Conservation (phyloP, 352 stramenopile species). For the Globisporangium megalacanthum region DNA sequence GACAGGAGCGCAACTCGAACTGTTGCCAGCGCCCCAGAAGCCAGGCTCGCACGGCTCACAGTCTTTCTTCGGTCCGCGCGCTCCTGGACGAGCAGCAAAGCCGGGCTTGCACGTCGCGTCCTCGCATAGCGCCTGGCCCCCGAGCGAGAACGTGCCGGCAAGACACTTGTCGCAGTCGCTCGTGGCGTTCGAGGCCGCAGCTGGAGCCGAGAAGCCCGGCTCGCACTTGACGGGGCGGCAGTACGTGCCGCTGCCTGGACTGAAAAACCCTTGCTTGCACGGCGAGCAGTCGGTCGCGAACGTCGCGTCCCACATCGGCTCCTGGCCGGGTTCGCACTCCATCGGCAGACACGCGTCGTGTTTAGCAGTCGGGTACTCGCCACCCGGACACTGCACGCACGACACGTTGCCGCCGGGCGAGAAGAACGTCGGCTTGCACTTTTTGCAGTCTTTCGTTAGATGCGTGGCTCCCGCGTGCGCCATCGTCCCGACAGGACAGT, state of each 20-base stretch:
- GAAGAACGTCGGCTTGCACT: slow-evolving; percentile 25
- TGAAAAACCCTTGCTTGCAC: slow-evolving; percentile 35
- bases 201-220: slow-evolving; percentile 19
- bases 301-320: slow-evolving; percentile 17
- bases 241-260: slow-evolving; percentile 16
- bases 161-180: slow-evolving; percentile 24
- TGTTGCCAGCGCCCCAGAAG: slow-evolving; percentile 28
- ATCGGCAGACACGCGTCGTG: slow-evolving; percentile 21
- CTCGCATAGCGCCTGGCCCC: slow-evolving; percentile 22
- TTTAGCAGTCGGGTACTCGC: slow-evolving; percentile 22
- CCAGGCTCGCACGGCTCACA: slow-evolving; percentile 32
- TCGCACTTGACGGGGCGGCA: slow-evolving; percentile 29
- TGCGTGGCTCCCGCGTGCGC: slow-evolving; percentile 18
- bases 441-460: slow-evolving; percentile 20
- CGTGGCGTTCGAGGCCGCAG: slow-evolving; percentile 16
- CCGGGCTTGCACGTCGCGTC: slow-evolving; percentile 30
- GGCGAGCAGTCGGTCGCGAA: slow-evolving; percentile 21
- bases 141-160: slow-evolving; percentile 28
- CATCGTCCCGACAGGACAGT: slow-evolving; percentile 22
- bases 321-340: slow-evolving; percentile 21
- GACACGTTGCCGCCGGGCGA: slow-evolving; percentile 26
- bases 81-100: slow-evolving; percentile 19
- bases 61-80: slow-evolving; percentile 27
- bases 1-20: slow-evolving; percentile 17
- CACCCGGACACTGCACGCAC: slow-evolving; percentile 25